Conservation (phyloP, 257 asterid species). For the Scutellaria baicalensis region DNA sequence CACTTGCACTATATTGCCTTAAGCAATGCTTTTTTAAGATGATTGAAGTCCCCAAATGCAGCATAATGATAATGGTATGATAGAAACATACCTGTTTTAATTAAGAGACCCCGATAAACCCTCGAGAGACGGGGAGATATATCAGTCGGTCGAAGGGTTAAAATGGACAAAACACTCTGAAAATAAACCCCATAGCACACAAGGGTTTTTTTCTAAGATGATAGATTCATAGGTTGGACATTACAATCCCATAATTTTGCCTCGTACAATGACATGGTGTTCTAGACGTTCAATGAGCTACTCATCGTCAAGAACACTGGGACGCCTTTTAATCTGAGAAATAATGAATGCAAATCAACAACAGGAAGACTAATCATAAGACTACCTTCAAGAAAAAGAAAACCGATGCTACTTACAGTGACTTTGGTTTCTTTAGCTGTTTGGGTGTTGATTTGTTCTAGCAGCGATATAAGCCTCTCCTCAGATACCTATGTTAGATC, state of each 20-base stretch:
- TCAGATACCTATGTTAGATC: constrained; percentile 63
- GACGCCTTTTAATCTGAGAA: constrained; percentile 79
- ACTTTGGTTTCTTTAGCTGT: constrained; percentile 89
- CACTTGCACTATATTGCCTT: too few species aligned
- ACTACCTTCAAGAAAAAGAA: background rate
- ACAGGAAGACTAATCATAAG: background rate
- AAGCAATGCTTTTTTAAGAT: too few species aligned
- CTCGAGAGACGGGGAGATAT: background rate
- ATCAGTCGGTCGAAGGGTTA: background rate
- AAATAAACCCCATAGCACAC: background rate
- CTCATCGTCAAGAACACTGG: constrained; percentile 81
- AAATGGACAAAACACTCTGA: background rate
- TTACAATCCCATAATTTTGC: background rate
- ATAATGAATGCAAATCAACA: background rate
- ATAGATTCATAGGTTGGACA: background rate
- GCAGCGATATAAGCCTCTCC: constrained; percentile 80
- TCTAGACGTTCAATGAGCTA: constrained; percentile 22
- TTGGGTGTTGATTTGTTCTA: constrained; percentile 95
- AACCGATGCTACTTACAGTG: constrained; percentile 50
- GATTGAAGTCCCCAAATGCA: too few species aligned
- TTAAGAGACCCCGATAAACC: background rate
- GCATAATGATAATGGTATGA: background rate
- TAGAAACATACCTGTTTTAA: background rate
- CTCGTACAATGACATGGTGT: background rate
- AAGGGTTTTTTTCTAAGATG: background rate